Percentiles rank a stretch among this genome's conserved stretches.
Evolutionary conservation across 108 stramenopile genomes (phyloP).

Genomic region (Aurantiochytrium sp.): DNA sequence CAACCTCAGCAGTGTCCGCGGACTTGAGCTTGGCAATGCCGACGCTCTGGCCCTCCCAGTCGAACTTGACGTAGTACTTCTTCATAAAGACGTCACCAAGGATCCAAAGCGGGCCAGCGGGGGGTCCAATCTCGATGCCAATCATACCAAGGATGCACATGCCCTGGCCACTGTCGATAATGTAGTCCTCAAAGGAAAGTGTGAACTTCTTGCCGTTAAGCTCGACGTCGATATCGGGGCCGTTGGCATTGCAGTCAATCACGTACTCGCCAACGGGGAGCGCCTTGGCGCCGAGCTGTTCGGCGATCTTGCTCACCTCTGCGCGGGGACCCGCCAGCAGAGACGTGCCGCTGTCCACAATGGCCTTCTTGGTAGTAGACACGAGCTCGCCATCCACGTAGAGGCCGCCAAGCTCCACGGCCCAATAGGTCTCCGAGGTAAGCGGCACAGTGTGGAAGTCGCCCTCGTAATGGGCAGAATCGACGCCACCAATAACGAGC

Average conservation of each 20-base stretch:
- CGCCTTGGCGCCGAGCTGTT: constrained; percentile 69
- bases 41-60: constrained; percentile 32
- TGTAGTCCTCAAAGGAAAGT: constrained; percentile 62
- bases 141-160: constrained; percentile 83
- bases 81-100: constrained; percentile 93
- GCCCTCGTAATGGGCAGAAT: constrained; percentile 41
- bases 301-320: constrained; percentile 64
- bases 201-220: constrained; percentile 60
- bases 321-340: constrained; percentile 75
- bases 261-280: constrained; percentile 77
- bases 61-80: constrained; percentile 89
- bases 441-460: constrained; percentile 55
- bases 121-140: constrained; percentile 74
- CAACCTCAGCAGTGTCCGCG: background rate
- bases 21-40: constrained; percentile 15
- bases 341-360: constrained; percentile 91
- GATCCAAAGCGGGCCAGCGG: constrained; percentile 76
- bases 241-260: constrained; percentile 56
- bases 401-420: constrained; percentile 63
- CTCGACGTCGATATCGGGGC: constrained; percentile 29
- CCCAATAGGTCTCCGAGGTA: constrained; percentile 77
- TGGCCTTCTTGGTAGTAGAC: constrained; percentile 51
- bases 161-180: constrained; percentile 43
- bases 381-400: constrained; percentile 44
- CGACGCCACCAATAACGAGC: constrained; percentile 87